Evolutionary conservation across 2,329 filamentous ascomycete genomes (phyloP).

Genomic region (Botrytis sinoallii): DNA sequence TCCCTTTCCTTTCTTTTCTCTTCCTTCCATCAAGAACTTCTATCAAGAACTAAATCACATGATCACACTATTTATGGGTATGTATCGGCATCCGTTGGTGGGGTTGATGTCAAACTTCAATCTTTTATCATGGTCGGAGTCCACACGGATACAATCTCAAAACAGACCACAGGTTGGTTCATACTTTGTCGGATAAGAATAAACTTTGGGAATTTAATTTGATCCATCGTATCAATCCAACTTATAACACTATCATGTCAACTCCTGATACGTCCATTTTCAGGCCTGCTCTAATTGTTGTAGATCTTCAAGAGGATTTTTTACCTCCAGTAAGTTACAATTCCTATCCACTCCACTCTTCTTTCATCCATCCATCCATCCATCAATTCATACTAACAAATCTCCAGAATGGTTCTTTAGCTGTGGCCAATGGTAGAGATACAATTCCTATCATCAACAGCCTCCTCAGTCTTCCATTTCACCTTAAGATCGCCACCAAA

Average conservation of each 20-base stretch:
- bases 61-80: not conserved
- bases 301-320: slow-evolving; percentile 94
- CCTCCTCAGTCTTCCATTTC: slow-evolving; percentile 70
- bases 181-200: not conserved
- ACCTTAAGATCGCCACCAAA: slow-evolving; percentile 76
- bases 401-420: slow-evolving; percentile 73
- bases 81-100: not conserved
- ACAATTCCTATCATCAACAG: slow-evolving; percentile 70
- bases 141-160: not conserved
- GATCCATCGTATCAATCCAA: not conserved
- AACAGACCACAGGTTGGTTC: slow-evolving; percentile 6
- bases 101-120: not conserved
- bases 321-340: slow-evolving; percentile 72
- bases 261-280: slow-evolving; percentile 32
- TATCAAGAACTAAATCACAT: not conserved
- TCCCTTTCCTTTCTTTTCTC: not conserved
- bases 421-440: slow-evolving; percentile 69
- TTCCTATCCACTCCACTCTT: not conserved
- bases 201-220: not conserved
- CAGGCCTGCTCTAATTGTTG: slow-evolving; percentile 63
- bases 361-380: not conserved
- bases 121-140: not conserved
- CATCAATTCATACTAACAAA: not conserved
- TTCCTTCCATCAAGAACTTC: not conserved
- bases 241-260: slow-evolving; percentile 14